Conservation (phyloP, 805 yeast species). For the Wickerhamomyces queroliae region DNA sequence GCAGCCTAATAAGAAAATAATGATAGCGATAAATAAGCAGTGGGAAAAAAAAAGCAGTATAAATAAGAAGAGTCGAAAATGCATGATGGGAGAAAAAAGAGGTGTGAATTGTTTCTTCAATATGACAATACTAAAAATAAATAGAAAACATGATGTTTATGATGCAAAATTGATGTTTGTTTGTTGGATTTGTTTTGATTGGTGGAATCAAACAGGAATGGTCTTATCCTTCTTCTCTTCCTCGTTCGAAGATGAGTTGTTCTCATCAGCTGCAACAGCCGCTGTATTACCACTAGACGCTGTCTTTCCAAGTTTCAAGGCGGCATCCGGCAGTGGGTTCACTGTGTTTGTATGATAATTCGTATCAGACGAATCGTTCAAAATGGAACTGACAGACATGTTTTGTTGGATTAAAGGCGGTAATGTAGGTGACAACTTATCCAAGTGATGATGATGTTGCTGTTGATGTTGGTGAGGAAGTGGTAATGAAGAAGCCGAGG, state of each 20-base stretch:
- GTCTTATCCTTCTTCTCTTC: not conserved
- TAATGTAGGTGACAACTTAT: not conserved
- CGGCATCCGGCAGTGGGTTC: too few relatives aligned
- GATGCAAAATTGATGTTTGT: too few relatives aligned
- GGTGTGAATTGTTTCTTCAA: too few relatives aligned
- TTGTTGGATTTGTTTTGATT: not conserved
- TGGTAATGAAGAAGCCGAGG: too few relatives aligned
- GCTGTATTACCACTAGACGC: not conserved
- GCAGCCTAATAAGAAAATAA: too few relatives aligned
- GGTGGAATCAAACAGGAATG: not conserved
- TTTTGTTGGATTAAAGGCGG: conserved; percentile 3
- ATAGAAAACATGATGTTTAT: too few relatives aligned
- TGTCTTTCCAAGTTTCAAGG: not conserved
- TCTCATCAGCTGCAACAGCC: not conserved
- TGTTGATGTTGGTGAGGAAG: too few relatives aligned
- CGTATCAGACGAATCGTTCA: conserved; percentile 7
- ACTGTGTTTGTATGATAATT: too few relatives aligned
- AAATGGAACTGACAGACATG: conserved; percentile 15
- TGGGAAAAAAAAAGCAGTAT: not conserved
- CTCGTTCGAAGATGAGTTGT: not conserved
- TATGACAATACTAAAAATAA: too few relatives aligned
- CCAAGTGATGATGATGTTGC: not conserved
- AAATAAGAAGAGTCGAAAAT: not conserved
- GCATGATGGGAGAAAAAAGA: not conserved
- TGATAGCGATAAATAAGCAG: too few relatives aligned